Base-by-base conservation (phyloP, 148 eudicot species). In the Nepenthes mirabilis region DNA sequence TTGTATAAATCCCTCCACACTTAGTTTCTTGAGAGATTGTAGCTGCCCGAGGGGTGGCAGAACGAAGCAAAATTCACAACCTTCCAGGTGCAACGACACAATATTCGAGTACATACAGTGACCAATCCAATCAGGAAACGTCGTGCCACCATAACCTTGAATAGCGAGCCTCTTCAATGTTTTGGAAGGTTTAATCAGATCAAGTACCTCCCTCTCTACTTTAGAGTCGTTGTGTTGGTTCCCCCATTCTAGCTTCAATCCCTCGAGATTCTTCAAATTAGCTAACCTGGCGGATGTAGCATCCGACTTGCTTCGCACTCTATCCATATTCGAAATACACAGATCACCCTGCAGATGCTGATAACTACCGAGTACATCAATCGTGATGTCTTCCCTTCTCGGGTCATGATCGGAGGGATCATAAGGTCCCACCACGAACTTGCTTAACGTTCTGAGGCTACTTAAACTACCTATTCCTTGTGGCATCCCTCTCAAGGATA, bases 281-380 rank as follows among this genome's bases (percentile, higher is more conserved):
- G 2, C 36, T 35, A 72, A 37, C 12, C 36, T 23, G 5, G 72
- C 71, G 13, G 14, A 53, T 2, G 14, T 37, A 0, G 61, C 65
- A 14, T 68, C 58, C 52, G 57, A 6, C 45, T 40, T 13, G 2
- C 0, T 12, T 23, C 23, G 23, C n/a, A 73, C 76, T 13, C 63
- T 63, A 2, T 68, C 47, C 32, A 68, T 48, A 2, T 51, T 55
- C 1, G 59, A 60, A 35, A 74, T 55, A 32, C 35, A 0, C 13
- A 69, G 49, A 8, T n/a, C 9, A 32, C 71, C 77, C 35, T 47
- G 11, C 9, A 74, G 62, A 48, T 65, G 11, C 6, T 8, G 47
- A 6, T 69, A 10, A 3, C 47, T 47, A 11, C 63, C 11, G 32
- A 69, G 35, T 47, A 48, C 70, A 43, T 1, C 34, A 36, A 73